Percentiles rank a stretch among this genome's conserved stretches.
Conservation (phyloP, 2,329 filamentous ascomycete genomes). For the Scopulariopsis brevicaulis region DNA sequence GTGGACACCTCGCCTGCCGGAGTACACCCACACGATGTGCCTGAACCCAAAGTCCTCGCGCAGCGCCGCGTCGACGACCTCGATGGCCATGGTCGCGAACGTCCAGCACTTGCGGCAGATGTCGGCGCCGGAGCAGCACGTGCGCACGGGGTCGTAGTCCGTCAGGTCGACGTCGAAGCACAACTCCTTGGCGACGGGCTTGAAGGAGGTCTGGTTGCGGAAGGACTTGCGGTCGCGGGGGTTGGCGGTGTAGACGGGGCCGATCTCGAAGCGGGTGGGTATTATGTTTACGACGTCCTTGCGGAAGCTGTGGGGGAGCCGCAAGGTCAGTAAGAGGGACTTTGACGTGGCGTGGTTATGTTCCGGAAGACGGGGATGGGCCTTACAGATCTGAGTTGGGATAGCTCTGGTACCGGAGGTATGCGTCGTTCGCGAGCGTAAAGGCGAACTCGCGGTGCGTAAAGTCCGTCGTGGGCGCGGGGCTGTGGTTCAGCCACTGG, state of each 20-base stretch:
- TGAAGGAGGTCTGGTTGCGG: conserved; percentile 70
- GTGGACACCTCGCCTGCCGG: conserved; percentile 89
- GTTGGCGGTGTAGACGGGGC: conserved; percentile 91
- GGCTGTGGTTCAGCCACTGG: conserved; percentile 95
- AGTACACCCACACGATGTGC: conserved; percentile 98
- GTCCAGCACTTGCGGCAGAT: conserved; percentile 94
- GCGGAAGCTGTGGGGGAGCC: conserved; percentile 46
- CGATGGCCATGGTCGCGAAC: conserved; percentile 97
- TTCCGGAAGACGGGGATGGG: neutral
- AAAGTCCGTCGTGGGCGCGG: conserved; percentile 78
- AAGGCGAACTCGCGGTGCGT: conserved; percentile 92
- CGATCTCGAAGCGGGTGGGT: conserved; percentile 94
- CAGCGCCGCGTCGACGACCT: conserved; percentile 77
- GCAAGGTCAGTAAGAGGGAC: conserved; percentile 7
- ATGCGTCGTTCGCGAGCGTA: conserved; percentile 84
- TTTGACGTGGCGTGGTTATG: neutral
- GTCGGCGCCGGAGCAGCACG: conserved; percentile 85
- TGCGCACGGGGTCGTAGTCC: conserved; percentile 94
- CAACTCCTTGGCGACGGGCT: conserved; percentile 80
- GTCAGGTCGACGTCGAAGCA: conserved; percentile 99
- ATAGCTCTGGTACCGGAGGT: conserved; percentile 78
- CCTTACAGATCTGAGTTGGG: conserved; percentile 39
- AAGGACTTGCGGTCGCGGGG: conserved; percentile 86
- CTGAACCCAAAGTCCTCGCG: conserved; percentile 93
- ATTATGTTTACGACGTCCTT: conserved; percentile 85